Evolutionary conservation across 2,329 filamentous ascomycete species (phyloP).

Genomic region (Trichoderma sp.): DNA sequence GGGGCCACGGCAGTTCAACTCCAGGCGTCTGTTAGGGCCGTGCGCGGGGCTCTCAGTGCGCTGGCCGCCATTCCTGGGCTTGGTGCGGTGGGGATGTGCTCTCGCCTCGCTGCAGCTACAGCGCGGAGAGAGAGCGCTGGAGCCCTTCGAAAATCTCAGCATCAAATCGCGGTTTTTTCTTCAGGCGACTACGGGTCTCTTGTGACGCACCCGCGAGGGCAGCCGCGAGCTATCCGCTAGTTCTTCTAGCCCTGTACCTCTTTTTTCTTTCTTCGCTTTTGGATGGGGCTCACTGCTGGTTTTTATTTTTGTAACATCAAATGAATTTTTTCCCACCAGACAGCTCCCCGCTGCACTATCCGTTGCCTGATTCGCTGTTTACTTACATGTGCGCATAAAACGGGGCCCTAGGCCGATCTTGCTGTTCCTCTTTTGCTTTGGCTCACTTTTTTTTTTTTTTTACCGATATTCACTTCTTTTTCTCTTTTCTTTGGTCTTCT

Average conservation of each 20-base stretch:
- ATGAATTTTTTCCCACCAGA: not conserved
- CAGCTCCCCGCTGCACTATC: not conserved
- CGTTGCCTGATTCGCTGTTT: not conserved
- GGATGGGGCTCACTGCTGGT: not conserved
- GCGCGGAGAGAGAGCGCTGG: not conserved
- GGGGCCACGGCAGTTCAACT: slow-evolving; percentile 1
- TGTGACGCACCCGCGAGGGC: not conserved
- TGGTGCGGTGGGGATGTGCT: slow-evolving; percentile 6
- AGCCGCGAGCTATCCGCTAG: not conserved
- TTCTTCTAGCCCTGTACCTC: not conserved
- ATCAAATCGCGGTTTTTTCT: not conserved
- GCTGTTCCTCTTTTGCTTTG: slow-evolving; percentile 24
- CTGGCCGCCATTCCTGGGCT: slow-evolving; percentile 16
- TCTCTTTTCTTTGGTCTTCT: not conserved
- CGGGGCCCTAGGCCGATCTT: slow-evolving; percentile 19
- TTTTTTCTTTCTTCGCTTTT: not conserved
- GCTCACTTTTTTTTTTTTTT: slow-evolving; percentile 16
- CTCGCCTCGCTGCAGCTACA: slow-evolving; percentile 19
- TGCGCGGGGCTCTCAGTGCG: slow-evolving; percentile 7
- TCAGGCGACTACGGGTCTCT: not conserved
- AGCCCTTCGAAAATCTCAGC: not conserved
- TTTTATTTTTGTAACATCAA: not conserved
- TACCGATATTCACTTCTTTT: not conserved
- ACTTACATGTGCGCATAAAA: slow-evolving; percentile 16
- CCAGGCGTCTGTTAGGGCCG: not conserved